Conservation (phyloP, 2,329 filamentous ascomycete genomes). For the Orbilia ellipsospora region DNA sequence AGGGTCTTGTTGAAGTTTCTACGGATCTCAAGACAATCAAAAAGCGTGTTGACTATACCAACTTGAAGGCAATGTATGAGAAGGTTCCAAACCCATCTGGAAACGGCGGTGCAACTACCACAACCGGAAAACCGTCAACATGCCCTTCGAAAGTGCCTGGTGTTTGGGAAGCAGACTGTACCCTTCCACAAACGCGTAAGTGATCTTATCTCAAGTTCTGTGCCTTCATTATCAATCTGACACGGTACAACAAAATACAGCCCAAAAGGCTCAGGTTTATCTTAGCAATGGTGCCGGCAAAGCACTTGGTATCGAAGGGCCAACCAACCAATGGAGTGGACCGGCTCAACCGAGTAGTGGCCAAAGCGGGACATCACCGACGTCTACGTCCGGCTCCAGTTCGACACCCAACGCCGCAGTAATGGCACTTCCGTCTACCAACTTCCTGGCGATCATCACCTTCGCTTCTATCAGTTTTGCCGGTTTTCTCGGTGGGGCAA, state of each 20-base stretch:
- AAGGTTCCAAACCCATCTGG: constrained; percentile 65
- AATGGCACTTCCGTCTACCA: constrained; percentile 28
- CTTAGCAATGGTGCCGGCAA: constrained; percentile 36
- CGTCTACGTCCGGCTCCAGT: constrained; percentile 23
- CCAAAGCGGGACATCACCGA: constrained; percentile 11
- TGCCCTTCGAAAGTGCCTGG: constrained; percentile 37
- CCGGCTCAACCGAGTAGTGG: constrained; percentile 13
- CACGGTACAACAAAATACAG: constrained; percentile 8
- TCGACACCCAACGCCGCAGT: constrained; percentile 31
- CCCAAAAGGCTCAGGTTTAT: constrained; percentile 31
- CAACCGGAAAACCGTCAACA: constrained; percentile 23
- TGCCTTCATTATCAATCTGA: constrained; percentile 13
- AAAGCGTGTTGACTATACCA: constrained; percentile 65
- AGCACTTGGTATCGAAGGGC: constrained; percentile 44
- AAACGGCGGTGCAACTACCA: constrained; percentile 65
- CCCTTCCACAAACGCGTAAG: constrained; percentile 56
- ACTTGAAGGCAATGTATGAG: constrained; percentile 65
- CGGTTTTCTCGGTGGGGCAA: constrained; percentile 35
- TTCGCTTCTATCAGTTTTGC: constrained; percentile 46
- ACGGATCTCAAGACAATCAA: constrained; percentile 61
- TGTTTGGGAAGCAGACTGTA: constrained; percentile 58
- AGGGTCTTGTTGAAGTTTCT: constrained; percentile 57
- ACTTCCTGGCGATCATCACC: constrained; percentile 33
- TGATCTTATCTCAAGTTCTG: background rate
- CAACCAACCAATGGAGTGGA: constrained; percentile 50